phyloP scores from a whole-genome alignment of 495 filamentous ascomycete genomes.

The Staphylotrichum tortipilum region DNA sequence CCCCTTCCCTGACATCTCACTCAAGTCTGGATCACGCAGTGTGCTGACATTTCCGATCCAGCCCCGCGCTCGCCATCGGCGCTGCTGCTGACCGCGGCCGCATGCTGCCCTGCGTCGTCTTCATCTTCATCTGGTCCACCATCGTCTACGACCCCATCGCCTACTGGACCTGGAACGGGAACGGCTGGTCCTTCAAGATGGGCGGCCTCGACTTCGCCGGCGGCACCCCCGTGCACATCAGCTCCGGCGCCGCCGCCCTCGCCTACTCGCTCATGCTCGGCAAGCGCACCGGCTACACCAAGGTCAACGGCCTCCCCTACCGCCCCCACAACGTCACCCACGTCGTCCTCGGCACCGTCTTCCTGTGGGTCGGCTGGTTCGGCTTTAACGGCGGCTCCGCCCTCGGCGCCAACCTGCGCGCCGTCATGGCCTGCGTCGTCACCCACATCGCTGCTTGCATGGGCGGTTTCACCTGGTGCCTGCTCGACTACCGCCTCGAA shows the following conservation, averaged over 20 bases:
- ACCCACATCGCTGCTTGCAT: conserved; percentile 71
- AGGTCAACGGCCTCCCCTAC: conserved; percentile 79
- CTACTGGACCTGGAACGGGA: conserved; percentile 95
- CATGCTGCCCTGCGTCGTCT: conserved; percentile 88
- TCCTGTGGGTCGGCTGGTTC: conserved; percentile 99
- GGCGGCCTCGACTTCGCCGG: conserved; percentile 94
- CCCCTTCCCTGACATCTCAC: not conserved
- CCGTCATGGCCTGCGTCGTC: conserved; percentile 67
- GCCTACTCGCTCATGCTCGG: conserved; percentile 88
- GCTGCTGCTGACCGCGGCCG: conserved; percentile 88
- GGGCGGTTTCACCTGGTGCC: conserved; percentile 90
- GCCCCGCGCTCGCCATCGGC: conserved; percentile 82
- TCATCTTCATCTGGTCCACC: conserved; percentile 95
- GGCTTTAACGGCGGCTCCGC: conserved; percentile 96
- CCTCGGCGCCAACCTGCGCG: conserved; percentile 79
- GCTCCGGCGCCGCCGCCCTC: conserved; percentile 80
- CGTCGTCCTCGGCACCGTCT: conserved; percentile 92
- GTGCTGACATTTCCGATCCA: conserved; percentile 9
- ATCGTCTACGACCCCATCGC: conserved; percentile 92
- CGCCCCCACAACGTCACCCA: conserved; percentile 97
- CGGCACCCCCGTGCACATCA: conserved; percentile 92
- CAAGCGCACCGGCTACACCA: conserved; percentile 79
- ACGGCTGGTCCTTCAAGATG: conserved; percentile 73
- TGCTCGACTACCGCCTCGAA: conserved; percentile 91
- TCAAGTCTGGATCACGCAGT: not conserved